Evolutionary conservation across 1,284 basidiomycete species (phyloP).

Genomic region (Malassezia furfur): DNA sequence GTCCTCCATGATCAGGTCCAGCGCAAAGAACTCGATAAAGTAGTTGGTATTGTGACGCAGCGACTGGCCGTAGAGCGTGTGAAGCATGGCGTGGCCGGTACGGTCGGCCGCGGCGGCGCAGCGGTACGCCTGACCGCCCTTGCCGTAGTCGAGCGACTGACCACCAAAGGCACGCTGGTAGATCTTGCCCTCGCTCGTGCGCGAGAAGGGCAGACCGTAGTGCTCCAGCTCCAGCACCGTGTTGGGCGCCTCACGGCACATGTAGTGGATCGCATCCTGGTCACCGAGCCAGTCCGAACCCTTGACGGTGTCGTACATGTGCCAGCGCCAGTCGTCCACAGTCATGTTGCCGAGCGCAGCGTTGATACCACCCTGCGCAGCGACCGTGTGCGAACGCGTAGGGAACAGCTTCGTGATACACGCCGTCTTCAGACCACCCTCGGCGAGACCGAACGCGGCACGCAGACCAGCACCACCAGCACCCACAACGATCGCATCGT

Average conservation of each 20-base stretch:
- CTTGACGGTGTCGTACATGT: slow-evolving; percentile 99
- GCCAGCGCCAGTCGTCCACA: slow-evolving; percentile 90
- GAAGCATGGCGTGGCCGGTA: slow-evolving; percentile 94
- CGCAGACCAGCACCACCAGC: slow-evolving; percentile 96
- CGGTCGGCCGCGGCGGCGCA: slow-evolving; percentile 98
- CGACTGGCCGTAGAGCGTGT: slow-evolving; percentile 98
- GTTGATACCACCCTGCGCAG: slow-evolving; percentile 98
- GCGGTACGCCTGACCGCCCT: slow-evolving; percentile 98
- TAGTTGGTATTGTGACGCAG: slow-evolving; percentile 99
- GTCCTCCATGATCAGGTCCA: slow-evolving; percentile 92
- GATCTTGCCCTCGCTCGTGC: slow-evolving; percentile 98
- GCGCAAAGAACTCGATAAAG: slow-evolving; percentile 98
- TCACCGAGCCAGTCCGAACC: slow-evolving; percentile 99
- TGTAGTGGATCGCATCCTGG: slow-evolving; percentile 98
- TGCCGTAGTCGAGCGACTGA: slow-evolving; percentile 91
- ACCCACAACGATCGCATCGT: slow-evolving; percentile 51
- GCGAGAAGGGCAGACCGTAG: slow-evolving; percentile 96
- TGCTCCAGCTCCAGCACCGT: slow-evolving; percentile 95
- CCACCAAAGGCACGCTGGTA: slow-evolving; percentile 99
- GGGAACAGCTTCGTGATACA: slow-evolving; percentile 99
- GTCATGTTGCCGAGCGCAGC: slow-evolving; percentile 83
- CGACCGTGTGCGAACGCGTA: slow-evolving; percentile 97
- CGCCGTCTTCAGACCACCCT: slow-evolving; percentile 83
- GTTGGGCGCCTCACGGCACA: slow-evolving; percentile 89
- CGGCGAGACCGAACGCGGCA: slow-evolving; percentile 96